Evolutionary conservation across 805 yeast species (phyloP), one percentile per base, ranked within the genome.

Genomic region (Pichia scutulata): DNA sequence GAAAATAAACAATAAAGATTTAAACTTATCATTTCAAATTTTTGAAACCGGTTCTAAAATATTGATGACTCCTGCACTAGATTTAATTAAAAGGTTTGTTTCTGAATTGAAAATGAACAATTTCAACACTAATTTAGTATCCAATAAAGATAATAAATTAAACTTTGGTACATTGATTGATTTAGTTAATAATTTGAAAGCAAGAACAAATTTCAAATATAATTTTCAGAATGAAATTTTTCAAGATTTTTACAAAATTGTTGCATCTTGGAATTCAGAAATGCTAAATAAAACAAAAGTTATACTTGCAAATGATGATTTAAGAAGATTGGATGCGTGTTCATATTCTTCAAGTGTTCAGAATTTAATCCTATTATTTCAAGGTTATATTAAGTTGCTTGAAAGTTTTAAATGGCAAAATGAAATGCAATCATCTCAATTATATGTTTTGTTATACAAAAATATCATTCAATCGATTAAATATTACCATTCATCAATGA

Each of bases 331-430:
- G 18, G 59, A 56, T 24, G 67, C 65, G 7, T 59, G 66, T 24
- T 55, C 66, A 13, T 63, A 57, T 43, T 62, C 66, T 33, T 55
- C 58, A 14, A 56, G 66, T 52, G 64, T 59, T 28, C 60, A 52
- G 44, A 60, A 62, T 39, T 49, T 66, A 1, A 55, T 63, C 21
- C 61, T 62, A 28, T 52, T 66, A 5, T 60, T 65, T 55, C 51
- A 55, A 33, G 65, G 69, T 6, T 66, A 66, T 47, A 49, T 86
- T 21, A 66, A 70, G 5, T 71, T 86, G n/a, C 68, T 90, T 43
- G 72, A 72, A 16, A 73, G 72, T 4, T 73, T 87, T 41, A 69
- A 76, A 1, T 90, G 97, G 97, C 66, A 69, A 16, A 73, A 86
- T 60, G 75, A 73, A 45, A 72, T 70, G 47, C 90, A 89, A 57